A percentile compares a stretch with the other conserved stretches of the same genome.
These are phyloP conservation scores for Incumbomyces lentus DNA, from an alignment of 2,329 filamentous ascomycete species.

Conservation along the genomic window DNA sequence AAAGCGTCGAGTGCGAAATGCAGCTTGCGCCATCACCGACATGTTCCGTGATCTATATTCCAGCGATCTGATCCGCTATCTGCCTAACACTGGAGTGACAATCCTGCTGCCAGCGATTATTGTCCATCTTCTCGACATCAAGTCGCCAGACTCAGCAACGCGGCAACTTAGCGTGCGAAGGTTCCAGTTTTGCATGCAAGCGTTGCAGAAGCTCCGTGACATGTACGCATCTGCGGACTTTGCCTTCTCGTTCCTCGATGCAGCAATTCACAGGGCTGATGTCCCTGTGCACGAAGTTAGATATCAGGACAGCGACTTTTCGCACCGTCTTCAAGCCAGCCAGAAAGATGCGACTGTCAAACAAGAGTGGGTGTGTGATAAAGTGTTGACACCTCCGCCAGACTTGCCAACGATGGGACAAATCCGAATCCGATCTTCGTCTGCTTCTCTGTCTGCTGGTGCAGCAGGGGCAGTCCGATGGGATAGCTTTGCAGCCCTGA, in stretches of 20 bases:
- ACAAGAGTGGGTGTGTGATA: too few relatives aligned
- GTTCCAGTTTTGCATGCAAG: slow-evolving; percentile 85
- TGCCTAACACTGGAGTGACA: slow-evolving; percentile 83
- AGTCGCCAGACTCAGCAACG: slow-evolving; percentile 62
- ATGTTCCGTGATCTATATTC: slow-evolving; percentile 69
- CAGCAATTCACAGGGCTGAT: slow-evolving; percentile 75
- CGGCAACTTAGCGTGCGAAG: slow-evolving; percentile 65
- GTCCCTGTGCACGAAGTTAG: slow-evolving; percentile 44
- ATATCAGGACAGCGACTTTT: neutral
- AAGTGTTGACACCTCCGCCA: slow-evolving; percentile 17
- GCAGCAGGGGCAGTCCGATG: slow-evolving; percentile 11
- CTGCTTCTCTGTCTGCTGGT: neutral
- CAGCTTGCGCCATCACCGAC: slow-evolving; percentile 73
- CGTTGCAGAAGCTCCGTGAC: slow-evolving; percentile 77
- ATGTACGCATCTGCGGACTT: slow-evolving; percentile 93
- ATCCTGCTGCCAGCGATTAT: slow-evolving; percentile 87
- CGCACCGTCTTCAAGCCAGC: neutral
- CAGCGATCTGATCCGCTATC: slow-evolving; percentile 62
- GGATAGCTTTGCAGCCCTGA: slow-evolving; percentile 15
- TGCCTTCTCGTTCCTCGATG: slow-evolving; percentile 88
- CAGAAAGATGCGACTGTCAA: slow-evolving; percentile 4
- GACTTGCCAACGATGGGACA: slow-evolving; percentile 8
- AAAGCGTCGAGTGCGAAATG: slow-evolving; percentile 68
- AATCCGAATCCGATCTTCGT: neutral
- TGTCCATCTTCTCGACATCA: slow-evolving; percentile 86